Conservation (phyloP, 2,329 filamentous ascomycete genomes). For the Fusarium sp. region DNA sequence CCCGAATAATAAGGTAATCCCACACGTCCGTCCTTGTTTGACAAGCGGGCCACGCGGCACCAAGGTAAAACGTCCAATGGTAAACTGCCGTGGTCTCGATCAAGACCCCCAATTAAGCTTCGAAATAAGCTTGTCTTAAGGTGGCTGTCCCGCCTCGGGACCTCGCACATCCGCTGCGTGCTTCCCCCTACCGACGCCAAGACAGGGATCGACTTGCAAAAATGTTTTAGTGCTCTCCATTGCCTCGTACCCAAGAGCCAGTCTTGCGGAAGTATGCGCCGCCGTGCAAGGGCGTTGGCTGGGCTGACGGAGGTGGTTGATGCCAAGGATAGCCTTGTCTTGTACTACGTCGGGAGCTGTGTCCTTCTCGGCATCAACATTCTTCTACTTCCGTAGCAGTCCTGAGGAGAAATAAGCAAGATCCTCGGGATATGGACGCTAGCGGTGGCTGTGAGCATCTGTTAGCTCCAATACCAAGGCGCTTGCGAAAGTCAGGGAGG, state of each 20-base stretch:
- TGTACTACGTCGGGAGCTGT: neutral
- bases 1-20: neutral
- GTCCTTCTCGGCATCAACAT: neutral
- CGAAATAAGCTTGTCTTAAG: slow-evolving; percentile 43
- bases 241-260: neutral
- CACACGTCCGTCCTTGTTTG: neutral
- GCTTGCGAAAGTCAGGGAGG: slow-evolving; percentile 23
- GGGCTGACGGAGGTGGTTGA: slow-evolving; percentile 21
- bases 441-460: slow-evolving; percentile 27
- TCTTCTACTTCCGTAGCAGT: neutral
- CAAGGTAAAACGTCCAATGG: neutral
- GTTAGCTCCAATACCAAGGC: slow-evolving; percentile 17
- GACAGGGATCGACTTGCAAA: neutral
- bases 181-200: slow-evolving; percentile 6
- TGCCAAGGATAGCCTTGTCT: neutral
- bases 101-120: slow-evolving; percentile 33
- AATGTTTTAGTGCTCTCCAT: neutral
- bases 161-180: slow-evolving; percentile 25
- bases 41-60: neutral
- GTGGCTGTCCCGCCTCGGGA: slow-evolving; percentile 16
- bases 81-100: neutral
- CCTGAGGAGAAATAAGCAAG: neutral
- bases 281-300: slow-evolving; percentile 3
- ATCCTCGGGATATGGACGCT: slow-evolving; percentile 20
- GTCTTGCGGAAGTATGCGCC: neutral